Base-by-base conservation (phyloP, 495 filamentous ascomycete species). In the Talaromyces trachyspermus region DNA sequence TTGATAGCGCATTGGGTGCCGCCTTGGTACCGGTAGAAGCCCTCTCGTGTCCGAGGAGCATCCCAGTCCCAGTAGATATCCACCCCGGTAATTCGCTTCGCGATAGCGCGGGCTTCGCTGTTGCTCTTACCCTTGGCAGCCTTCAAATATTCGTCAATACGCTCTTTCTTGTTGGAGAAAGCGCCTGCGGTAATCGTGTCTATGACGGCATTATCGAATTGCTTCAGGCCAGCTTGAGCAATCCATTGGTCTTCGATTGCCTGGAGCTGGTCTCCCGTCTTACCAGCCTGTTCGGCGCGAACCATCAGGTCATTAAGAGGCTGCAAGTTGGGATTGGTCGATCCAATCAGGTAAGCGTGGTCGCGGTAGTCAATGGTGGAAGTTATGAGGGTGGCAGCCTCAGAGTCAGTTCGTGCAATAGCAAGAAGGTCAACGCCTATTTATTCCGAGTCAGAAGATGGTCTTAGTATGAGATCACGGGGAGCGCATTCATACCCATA, bases 41-140 rank as follows among this genome's bases (percentile, higher is more conserved):
- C 92, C 70, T 98, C 92, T 26, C 92, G 75, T 42, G 92, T 96
- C 49, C 92, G 75, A 32, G 92, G 81, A 24, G 83, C 70, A 46
- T 95, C 89, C 92, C 92, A 98, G 72, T 98, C 79, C 72, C 88
- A 98, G 78, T 77, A 76, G 55, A 97, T 72, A 56, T 96, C 89
- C 0, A 75, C 65, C 45, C 94, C 94, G 0, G 85, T 84, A 49
- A 97, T 68, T 23, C 78, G 75, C 66, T 84, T 88, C 43, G 94
- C 91, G 52, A 95, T 79, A 35, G 82, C 85, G 41, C 89, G 77
- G 14, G 86, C 82, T 63, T 96, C 94, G 32, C 65, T 58, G 69
- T 94, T 89, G 71, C 77, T 84, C 78, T 95, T 96, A 57, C 89
- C 89, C 66, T 86, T 81, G 48, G 74, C 74, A 40, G 75, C 63